Base-by-base conservation (phyloP, 768 basidiomycete genomes). In the Tulasnella sp. region DNA sequence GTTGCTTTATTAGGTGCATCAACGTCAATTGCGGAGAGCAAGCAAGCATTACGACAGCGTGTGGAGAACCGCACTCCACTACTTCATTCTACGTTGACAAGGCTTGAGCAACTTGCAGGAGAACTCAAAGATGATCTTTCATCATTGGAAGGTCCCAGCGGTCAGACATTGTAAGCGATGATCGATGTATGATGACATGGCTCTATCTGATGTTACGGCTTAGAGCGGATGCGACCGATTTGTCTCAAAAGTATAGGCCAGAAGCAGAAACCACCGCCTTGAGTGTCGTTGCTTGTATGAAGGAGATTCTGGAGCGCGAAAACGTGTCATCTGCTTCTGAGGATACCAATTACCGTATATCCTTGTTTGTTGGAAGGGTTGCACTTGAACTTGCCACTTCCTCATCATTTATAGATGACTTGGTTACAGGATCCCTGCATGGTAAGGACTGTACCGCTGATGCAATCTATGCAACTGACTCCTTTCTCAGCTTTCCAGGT, bases 21-120 rank as follows among this genome's bases (percentile, higher is more conserved):
- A 53, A 62, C 66, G 15, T 67, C 76, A 1, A 79, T 87, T 59
- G 71, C 72, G 37, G 75, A 70, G 58, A 87, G 84, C 60, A 77
- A 75, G 56, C 57, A 65, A n/a, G 64, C 73, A 3, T 60, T 90
- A 31, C 76, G 71, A 49, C 73, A 72, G 37, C 82, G 81, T 55
- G 66, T 88, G n/a, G 58, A 71, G 19, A 77, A 79, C 16, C 75
- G 84, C 33, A 81, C 81, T 9, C 69, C 75, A 1, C 63, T 76
- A 37, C 64, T 88, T 24, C 72, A 85, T 52, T 66, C 70, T 19
- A 70, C 82, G 10, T 61, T 89, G 53, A 64, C 62, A 6, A 69
- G 66, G 2, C 65, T 87, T 9, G 86, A 90, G 56, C 69, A 66
- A 28, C 75, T 75, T 57, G 78, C 81, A 12, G 60, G 67, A 37